These are phyloP conservation scores for Ustilago bromivora DNA, from an alignment of 1,284 basidiomycete species.

Conservation along the genomic window DNA sequence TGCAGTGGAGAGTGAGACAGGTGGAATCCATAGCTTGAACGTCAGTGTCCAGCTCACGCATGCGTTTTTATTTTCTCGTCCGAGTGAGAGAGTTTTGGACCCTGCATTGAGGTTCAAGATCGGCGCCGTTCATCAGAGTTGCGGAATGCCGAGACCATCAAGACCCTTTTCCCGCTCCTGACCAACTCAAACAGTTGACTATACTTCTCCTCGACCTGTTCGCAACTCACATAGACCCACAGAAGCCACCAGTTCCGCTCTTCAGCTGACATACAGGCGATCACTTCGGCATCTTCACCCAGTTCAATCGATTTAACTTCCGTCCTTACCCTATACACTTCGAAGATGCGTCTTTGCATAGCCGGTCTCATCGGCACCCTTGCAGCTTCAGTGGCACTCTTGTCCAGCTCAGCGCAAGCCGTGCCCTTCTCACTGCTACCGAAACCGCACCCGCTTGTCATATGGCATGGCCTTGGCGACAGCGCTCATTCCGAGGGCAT, in stretches of 20 bases:
- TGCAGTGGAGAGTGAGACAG: background rate
- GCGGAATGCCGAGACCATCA: constrained; percentile 1
- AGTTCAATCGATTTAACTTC: background rate
- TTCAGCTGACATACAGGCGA: background rate
- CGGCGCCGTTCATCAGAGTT: background rate
- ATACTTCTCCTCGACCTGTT: background rate
- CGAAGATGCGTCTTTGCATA: constrained; percentile 15
- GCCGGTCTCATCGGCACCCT: constrained; percentile 20
- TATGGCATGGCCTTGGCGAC: constrained; percentile 94
- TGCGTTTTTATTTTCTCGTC: constrained; percentile 5
- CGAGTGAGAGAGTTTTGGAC: constrained; percentile 12
- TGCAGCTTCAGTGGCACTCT: constrained; percentile 10
- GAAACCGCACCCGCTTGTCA: constrained; percentile 74
- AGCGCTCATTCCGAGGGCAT: constrained; percentile 72
- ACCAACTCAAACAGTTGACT: background rate
- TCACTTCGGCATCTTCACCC: background rate
- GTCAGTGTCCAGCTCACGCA: constrained; percentile 13
- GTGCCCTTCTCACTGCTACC: constrained; percentile 36
- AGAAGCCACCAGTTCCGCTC: background rate
- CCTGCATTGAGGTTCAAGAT: constrained; percentile 10
- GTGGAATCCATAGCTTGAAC: constrained; percentile 18
- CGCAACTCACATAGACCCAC: background rate
- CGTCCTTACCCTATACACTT: background rate
- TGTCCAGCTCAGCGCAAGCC: constrained; percentile 14
- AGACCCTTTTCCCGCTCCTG: background rate